Base-by-base conservation (phyloP, 208 protist genomes). In the Leishmania martiniquensis region DNA sequence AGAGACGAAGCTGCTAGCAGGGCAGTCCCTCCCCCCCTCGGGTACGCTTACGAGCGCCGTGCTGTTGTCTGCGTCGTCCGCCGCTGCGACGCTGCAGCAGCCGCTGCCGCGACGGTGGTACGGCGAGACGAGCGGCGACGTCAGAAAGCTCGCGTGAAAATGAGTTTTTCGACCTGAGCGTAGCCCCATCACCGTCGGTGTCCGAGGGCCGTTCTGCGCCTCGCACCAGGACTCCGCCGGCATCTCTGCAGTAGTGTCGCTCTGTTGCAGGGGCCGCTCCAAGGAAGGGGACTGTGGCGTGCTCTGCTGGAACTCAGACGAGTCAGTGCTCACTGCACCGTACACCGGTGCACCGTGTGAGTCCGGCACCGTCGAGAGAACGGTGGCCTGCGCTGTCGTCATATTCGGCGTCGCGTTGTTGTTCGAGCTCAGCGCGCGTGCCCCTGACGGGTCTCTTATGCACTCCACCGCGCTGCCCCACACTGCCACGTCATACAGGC, bases 401-500 rank as follows among this genome's bases (percentile, higher is more conserved):
- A 42, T 52, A 15, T n/a, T 34, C 29, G 63, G 45, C 25, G 39
- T 51, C 39, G 66, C 17, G 42, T 44, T 15, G 32, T 72, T 32
- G 25, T 57, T 20, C 12, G n/a, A 54, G 67, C n/a, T 57, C 47
- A 29, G 44, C 45, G 15, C 32, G 22, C n/a, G 67, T 29, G n/a
- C 39, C 67, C 67, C 39, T 9, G 45, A 55, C 67, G 29, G 17
- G 47, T 44, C 32, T 4, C 75, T 49, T 13, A 25, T 45, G 32
- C 29, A 32, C 20, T 75, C 59, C 52, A 72, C 80, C n/a, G 52
- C 59, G 39, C 60, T 55, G 65, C 51, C 12, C 55, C 76, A 59
- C 7, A 55, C 32, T 15, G 62, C 49, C 54, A 72, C 42, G 45
- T 59, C 52, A 37, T 77, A 72, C 0, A 82, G 39, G n/a, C 83